These are phyloP conservation scores for Entophlyctis helioformis DNA, from an alignment of 192 early-diverging fungal species.

Conservation along the genomic window DNA sequence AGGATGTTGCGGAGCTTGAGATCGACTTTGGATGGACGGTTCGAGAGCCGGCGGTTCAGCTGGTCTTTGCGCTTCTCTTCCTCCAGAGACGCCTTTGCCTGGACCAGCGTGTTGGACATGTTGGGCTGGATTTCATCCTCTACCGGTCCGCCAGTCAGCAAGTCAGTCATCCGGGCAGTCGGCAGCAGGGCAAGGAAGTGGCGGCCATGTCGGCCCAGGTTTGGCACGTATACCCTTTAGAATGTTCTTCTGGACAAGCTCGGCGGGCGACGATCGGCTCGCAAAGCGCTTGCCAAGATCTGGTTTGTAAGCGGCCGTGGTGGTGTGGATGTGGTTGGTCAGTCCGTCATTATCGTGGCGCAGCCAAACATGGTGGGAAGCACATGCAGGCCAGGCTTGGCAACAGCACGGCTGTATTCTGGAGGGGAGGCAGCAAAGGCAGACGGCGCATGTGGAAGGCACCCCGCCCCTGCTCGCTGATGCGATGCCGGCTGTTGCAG, in stretches of 20 bases:
- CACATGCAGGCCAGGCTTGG: no score
- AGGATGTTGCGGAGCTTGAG: slow-evolving; percentile 43
- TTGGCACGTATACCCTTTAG: slow-evolving; percentile 20
- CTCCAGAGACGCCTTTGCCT: slow-evolving; percentile 28
- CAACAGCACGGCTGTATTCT: no score
- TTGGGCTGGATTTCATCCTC: background rate
- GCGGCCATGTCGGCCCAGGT: background rate
- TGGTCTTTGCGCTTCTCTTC: slow-evolving; percentile 31
- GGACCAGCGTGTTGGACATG: slow-evolving; percentile 26
- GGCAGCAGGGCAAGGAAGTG: background rate
- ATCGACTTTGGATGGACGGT: slow-evolving; percentile 35
- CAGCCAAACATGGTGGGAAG: no score
- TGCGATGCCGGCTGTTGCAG: no score
- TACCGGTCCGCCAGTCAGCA: background rate
- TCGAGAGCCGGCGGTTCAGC: slow-evolving; percentile 20
- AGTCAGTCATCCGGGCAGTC: background rate
- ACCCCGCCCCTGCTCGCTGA: no score
- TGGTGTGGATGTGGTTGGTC: no score
- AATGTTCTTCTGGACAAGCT: slow-evolving; percentile 37
- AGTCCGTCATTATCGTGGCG: no score
- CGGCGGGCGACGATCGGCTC: slow-evolving; percentile 20
- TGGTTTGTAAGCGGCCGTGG: no score
- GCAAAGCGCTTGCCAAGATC: slow-evolving; percentile 38
- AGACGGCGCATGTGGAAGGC: no score
- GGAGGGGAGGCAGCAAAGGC: no score